A percentile compares a stretch with the other conserved stretches of the same genome.
These are phyloP conservation scores for Diophrys sp. DNA, from an alignment of 73 alveolate genomes.

Conservation along the genomic window DNA sequence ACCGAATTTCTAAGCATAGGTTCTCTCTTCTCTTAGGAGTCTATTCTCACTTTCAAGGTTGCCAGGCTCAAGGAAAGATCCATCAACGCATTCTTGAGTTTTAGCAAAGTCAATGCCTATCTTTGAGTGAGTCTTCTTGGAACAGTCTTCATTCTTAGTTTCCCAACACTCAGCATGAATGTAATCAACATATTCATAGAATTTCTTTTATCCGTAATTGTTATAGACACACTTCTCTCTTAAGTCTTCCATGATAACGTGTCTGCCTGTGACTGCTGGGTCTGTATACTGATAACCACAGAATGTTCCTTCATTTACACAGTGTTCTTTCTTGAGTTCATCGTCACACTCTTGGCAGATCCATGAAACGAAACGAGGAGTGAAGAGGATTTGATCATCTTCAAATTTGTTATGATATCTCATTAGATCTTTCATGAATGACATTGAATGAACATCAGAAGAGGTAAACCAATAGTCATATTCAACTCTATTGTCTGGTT, in stretches of 20 bases:
- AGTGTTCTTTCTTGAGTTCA: slow-evolving; percentile 42
- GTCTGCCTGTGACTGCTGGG: slow-evolving; percentile 55
- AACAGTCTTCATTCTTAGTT: slow-evolving; percentile 51
- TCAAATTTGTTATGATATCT: slow-evolving; percentile 3
- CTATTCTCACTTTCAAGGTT: slow-evolving; percentile 30
- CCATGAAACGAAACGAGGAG: slow-evolving; percentile 61
- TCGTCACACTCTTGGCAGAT: slow-evolving; percentile 46
- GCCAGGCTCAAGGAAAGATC: slow-evolving; percentile 29
- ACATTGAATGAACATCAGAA: slow-evolving; percentile 42
- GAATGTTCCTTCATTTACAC: slow-evolving; percentile 58
- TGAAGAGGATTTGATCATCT: slow-evolving; percentile 16
- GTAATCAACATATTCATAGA: slow-evolving; percentile 67
- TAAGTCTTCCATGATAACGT: slow-evolving; percentile 72
- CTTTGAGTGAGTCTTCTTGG: slow-evolving; percentile 39
- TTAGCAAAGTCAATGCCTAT: slow-evolving; percentile 30
- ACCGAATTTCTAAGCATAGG: slow-evolving; percentile 26
- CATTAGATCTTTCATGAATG: slow-evolving; percentile 46
- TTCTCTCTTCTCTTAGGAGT: slow-evolving; percentile 44
- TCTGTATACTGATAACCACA: slow-evolving; percentile 59
- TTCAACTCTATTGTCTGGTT: slow-evolving; percentile 48
- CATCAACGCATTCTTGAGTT: slow-evolving; percentile 40
- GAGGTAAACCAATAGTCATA: slow-evolving; percentile 66
- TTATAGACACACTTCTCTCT: slow-evolving; percentile 76
- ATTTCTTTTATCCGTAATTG: slow-evolving; percentile 24
- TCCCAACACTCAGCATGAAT: slow-evolving; percentile 65